Percentiles rank a stretch among this genome's conserved stretches.
These are phyloP conservation scores for Pelomyxa schiedti DNA, from an alignment of 78 protist genomes.

Conservation along the genomic window DNA sequence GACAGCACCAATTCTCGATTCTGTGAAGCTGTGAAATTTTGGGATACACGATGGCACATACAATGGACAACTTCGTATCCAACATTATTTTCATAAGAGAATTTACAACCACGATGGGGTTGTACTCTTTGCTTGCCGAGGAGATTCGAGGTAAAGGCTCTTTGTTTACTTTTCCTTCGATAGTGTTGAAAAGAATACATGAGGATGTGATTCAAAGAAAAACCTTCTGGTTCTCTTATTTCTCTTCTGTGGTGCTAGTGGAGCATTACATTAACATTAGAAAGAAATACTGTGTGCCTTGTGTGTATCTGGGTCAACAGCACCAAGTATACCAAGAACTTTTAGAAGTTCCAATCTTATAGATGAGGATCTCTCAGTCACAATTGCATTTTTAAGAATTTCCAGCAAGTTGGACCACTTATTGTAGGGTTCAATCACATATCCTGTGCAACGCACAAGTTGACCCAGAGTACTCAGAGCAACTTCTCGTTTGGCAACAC, in stretches of 20 bases:
- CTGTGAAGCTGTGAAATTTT: too few species aligned
- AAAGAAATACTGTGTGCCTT: too few species aligned
- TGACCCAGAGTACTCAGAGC: slow-evolving; percentile 79
- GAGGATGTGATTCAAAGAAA: too few species aligned
- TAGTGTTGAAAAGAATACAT: too few species aligned
- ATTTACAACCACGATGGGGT: slow-evolving; percentile 68
- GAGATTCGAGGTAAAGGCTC: neutral
- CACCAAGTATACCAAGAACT: slow-evolving; percentile 92
- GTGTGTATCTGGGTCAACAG: slow-evolving; percentile 87
- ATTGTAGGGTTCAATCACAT: slow-evolving; percentile 65
- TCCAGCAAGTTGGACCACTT: slow-evolving; percentile 67
- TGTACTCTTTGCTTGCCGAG: slow-evolving; percentile 65
- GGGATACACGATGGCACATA: slow-evolving; percentile 33
- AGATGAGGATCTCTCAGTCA: slow-evolving; percentile 27
- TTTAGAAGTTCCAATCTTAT: slow-evolving; percentile 51
- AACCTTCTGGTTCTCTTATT: too few species aligned
- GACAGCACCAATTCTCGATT: too few species aligned
- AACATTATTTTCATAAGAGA: slow-evolving; percentile 68
- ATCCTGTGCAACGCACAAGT: slow-evolving; percentile 72
- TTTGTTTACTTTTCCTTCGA: too few species aligned
- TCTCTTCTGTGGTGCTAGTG: too few species aligned
- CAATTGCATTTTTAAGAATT: slow-evolving; percentile 36
- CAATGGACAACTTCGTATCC: slow-evolving; percentile 77
- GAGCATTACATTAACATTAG: too few species aligned
- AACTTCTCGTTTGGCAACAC: slow-evolving; percentile 20